Base-by-base conservation (phyloP, 225 moss, liverwort and hornwort species). In the Polytrichum formosum region DNA sequence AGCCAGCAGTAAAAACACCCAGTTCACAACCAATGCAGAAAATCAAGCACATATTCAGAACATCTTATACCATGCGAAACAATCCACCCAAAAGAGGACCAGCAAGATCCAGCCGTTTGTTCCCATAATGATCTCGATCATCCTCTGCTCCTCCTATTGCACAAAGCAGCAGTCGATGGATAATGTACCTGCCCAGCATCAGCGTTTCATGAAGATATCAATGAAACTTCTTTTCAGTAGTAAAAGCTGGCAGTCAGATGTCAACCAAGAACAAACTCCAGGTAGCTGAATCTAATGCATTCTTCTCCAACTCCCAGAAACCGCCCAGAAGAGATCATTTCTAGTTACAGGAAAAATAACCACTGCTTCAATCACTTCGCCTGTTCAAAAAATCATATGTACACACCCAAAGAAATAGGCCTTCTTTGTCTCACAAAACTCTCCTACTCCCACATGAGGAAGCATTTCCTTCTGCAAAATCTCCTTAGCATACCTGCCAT, bases 391-490 rank as follows among this genome's bases (percentile, higher is more conserved):
- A 35, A 35, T 7, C 20, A 67, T 9, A 67, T 10, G 28, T 63
- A 73, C 77, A 31, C 26, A 82, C 65, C 98, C 98, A 67, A 98
- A 98, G 73, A 94, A 98, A 74, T 98, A 98, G 21, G 98, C 98
- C 54, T 98, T 98, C 71, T 94, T 98, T 23, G 98, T 98, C 77
- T 98, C 98, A 69, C 91, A 98, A 76, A 92, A 94, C 80, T 98
- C 98, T 67, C 94, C 98, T 2, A 98, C 92, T 9, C 98, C 98
- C 63, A 98, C 94, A 77, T 98, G 98, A 64, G 98, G 98, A 26
- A 98, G 88, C 98, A 98, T 98, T 79, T 98, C 98, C 78, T 98
- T 98, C 68, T 98, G 98, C 76, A 98, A 55, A 70, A 98, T 98
- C 81, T 98, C 98, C 81, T 90, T 94, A 1, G 98, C 96, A 66